Evolutionary conservation across 2,329 filamentous ascomycete genomes (phyloP).

Genomic region (Sporothrix variecibatus): DNA sequence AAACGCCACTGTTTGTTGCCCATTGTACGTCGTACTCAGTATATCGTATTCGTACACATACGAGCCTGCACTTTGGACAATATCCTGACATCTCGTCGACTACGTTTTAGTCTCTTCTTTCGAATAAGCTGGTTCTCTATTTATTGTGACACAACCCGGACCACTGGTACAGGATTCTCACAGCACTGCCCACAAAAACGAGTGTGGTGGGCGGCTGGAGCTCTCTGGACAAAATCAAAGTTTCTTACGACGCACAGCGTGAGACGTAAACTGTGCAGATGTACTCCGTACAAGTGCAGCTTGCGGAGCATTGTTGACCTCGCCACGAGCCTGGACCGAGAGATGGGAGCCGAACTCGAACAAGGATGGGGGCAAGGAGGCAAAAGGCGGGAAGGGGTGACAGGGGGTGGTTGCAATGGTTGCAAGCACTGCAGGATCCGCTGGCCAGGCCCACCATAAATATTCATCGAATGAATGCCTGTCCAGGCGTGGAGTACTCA

Average conservation of each 20-base stretch:
- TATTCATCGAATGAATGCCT: too few species aligned
- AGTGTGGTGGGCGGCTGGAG: too few species aligned
- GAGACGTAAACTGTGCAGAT: too few species aligned
- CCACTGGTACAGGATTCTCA: not conserved
- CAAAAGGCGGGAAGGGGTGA: not conserved
- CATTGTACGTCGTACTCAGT: too few species aligned
- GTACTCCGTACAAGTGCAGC: not conserved
- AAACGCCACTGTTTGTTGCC: too few species aligned
- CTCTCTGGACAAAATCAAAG: not conserved
- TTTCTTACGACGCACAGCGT: too few species aligned
- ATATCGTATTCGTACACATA: too few species aligned
- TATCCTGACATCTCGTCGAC: too few species aligned
- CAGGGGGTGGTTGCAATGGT: not conserved
- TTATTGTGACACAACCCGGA: not conserved
- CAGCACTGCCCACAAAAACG: not conserved
- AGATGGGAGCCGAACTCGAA: conserved; percentile 30
- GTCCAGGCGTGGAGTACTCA: too few species aligned
- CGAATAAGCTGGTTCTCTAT: not conserved
- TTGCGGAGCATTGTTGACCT: conserved; percentile 4
- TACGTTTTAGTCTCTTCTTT: too few species aligned
- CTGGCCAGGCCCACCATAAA: not conserved
- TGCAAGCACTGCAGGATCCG: not conserved
- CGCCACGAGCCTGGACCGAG: conserved; percentile 26
- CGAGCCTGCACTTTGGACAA: too few species aligned
- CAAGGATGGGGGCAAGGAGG: conserved; percentile 1